phyloP scores from a whole-genome alignment of 805 yeast species.

The Saccharomycopsis fodiens region DNA sequence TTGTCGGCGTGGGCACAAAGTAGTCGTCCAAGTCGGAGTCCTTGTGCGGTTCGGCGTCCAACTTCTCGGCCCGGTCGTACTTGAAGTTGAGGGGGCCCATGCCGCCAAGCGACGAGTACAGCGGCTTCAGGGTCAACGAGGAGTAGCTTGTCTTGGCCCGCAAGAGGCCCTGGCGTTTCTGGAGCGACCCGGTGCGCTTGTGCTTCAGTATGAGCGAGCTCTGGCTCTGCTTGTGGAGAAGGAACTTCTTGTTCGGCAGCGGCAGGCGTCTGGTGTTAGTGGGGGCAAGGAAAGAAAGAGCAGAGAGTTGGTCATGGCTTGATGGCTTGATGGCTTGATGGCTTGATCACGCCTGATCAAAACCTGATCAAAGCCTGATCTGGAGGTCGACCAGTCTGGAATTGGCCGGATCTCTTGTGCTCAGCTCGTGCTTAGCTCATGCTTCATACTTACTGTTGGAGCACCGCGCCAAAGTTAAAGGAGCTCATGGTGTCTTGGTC shows the following conservation, averaged over 20 bases:
- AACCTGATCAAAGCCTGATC: no score
- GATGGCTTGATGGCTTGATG: no score
- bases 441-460: no score
- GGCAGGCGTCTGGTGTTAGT: constrained; percentile 1
- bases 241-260: no score
- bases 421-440: no score
- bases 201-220: not conserved
- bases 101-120: no score
- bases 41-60: constrained; percentile 22
- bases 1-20: constrained; percentile 17
- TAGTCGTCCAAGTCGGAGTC: constrained; percentile 15
- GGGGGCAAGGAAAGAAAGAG: no score
- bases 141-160: not conserved
- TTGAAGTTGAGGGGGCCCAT: constrained; percentile 4
- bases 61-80: constrained; percentile 23
- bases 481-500: not conserved
- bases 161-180: constrained; percentile 2
- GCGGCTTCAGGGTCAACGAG: not conserved
- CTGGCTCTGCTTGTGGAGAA: not conserved
- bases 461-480: not conserved
- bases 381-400: no score
- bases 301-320: no score
- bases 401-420: no score
- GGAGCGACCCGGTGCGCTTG: constrained; percentile 10
- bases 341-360: no score